Conservation (phyloP, 2,329 filamentous ascomycete species). For the Epichloe festucae region DNA sequence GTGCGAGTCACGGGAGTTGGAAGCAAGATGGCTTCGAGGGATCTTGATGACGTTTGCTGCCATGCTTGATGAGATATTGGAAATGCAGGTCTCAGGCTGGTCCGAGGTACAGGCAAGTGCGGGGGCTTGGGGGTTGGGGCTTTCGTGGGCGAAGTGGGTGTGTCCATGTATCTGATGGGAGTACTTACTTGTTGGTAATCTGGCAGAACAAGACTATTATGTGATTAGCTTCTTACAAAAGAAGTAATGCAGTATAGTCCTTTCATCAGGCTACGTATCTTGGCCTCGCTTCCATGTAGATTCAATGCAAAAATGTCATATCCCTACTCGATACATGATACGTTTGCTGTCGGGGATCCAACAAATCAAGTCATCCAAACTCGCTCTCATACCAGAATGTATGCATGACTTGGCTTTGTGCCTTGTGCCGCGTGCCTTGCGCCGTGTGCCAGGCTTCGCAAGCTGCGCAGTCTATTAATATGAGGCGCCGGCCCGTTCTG, state of each 20-base stretch:
- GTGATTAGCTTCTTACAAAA: background rate
- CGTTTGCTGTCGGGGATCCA: too few species aligned
- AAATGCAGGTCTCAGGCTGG: background rate
- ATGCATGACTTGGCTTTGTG: too few species aligned
- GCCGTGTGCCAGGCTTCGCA: too few species aligned
- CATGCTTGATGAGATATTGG: background rate
- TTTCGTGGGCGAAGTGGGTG: too few species aligned
- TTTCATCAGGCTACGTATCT: background rate
- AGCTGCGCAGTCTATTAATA: background rate
- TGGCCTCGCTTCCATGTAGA: background rate
- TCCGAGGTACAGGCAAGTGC: background rate
- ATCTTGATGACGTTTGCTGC: constrained; percentile 12
- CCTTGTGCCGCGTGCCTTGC: too few species aligned
- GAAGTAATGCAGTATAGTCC: background rate
- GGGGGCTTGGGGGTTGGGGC: background rate
- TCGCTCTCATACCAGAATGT: too few species aligned
- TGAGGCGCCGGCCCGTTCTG: background rate
- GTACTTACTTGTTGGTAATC: too few species aligned
- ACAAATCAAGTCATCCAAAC: too few species aligned
- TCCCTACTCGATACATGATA: too few species aligned
- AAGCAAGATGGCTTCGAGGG: constrained; percentile 47
- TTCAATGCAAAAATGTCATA: too few species aligned
- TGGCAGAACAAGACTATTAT: background rate
- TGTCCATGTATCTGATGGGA: too few species aligned
- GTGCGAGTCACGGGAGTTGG: constrained; percentile 41